phyloP scores from a whole-genome alignment of 2,329 filamentous ascomycete genomes.

The Colletotrichum nymphaeae region DNA sequence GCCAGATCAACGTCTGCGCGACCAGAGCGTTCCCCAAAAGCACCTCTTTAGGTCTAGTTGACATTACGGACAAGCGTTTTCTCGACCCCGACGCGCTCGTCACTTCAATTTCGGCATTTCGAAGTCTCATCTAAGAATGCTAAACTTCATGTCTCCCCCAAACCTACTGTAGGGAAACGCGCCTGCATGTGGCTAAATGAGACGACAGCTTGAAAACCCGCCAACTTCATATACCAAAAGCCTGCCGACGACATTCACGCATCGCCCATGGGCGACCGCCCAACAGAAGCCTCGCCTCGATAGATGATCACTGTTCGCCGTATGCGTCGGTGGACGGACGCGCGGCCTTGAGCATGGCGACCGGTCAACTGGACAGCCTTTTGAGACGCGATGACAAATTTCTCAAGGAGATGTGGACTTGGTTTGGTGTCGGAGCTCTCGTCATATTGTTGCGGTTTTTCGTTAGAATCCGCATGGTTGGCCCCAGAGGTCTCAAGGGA shows the following conservation, averaged over 20 bases:
- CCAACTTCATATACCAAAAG: background rate
- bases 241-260: background rate
- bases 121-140: background rate
- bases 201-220: background rate
- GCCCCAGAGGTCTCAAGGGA: slow-evolving; percentile 48
- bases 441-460: slow-evolving; percentile 47
- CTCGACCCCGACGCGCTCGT: background rate
- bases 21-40: background rate
- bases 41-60: background rate
- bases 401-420: slow-evolving; percentile 44
- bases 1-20: background rate
- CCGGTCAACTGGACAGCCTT: slow-evolving; percentile 4
- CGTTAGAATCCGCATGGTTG: slow-evolving; percentile 51
- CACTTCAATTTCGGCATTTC: background rate
- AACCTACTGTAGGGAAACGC: background rate
- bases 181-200: background rate
- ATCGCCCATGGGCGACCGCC: background rate
- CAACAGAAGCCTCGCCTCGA: background rate
- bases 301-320: background rate
- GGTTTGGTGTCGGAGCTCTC: slow-evolving; percentile 45
- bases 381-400: slow-evolving; percentile 37
- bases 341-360: background rate
- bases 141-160: background rate
- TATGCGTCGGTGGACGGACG: background rate
- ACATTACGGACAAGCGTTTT: background rate